Evolutionary conservation across 2,329 filamentous ascomycete species (phyloP).

Genomic region (Emydomyces testavorans): DNA sequence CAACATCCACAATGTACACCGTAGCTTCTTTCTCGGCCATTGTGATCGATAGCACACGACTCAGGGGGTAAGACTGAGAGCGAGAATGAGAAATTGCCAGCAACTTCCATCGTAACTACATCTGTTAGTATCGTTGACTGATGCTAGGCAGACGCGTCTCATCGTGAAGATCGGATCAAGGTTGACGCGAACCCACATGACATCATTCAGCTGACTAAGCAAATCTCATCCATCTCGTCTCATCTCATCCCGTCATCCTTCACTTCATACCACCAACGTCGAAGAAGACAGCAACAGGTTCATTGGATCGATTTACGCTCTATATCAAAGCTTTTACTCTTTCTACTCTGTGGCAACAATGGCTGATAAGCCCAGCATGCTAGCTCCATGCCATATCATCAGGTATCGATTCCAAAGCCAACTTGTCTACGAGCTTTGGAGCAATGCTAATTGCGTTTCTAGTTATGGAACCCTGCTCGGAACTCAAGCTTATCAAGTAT

Average conservation of each 20-base stretch:
- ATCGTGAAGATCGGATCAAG: constrained; percentile 20
- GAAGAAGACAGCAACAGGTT: no score
- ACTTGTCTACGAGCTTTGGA: not conserved
- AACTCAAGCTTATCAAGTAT: constrained; percentile 72
- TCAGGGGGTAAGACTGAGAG: not conserved
- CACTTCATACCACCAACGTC: no score
- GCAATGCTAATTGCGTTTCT: constrained; percentile 6
- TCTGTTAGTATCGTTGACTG: no score
- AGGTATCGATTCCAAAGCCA: constrained; percentile 12
- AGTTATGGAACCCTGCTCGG: constrained; percentile 85
- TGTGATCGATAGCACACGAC: constrained; percentile 16
- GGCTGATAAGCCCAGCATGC: constrained; percentile 7
- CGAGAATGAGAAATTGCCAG: not conserved
- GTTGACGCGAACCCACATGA: constrained; percentile 32
- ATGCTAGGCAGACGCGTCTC: constrained; percentile 34
- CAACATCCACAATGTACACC: constrained; percentile 83
- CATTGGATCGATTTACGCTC: no score
- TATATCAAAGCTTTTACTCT: no score
- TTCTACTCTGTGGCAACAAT: not conserved
- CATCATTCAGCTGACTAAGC: constrained; percentile 20
- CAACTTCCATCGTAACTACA: not conserved
- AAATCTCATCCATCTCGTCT: not conserved
- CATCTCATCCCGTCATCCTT: not conserved
- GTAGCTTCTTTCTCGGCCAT: constrained; percentile 94
- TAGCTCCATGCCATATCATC: constrained; percentile 17